Evolutionary conservation across 106 monocot species (phyloP), one percentile per base, ranked within the genome.

Genomic region (Triglochin maritima): DNA sequence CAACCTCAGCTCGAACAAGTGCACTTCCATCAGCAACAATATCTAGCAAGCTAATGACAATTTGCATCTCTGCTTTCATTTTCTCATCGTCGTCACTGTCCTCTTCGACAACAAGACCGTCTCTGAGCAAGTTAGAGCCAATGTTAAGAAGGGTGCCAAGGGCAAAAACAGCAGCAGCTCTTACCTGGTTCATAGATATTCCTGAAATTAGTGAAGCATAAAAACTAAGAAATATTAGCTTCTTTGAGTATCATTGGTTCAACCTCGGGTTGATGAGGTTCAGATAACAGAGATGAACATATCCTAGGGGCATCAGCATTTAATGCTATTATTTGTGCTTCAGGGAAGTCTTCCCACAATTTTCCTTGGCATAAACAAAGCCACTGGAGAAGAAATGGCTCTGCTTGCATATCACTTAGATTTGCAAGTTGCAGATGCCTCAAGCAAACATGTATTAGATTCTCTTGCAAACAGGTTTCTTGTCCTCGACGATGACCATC

Each of bases 351-450:
- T 69, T 90, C 95, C 90, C 95, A 95, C 10, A 95, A 69, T 70
- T 95, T 95, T 41, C 90, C 95, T 10, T 87, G 73, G 73, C 95
- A 95, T 1, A 95, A 76, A 72, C 95, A 95, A 62, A 95, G 90
- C 95, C 95, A 95, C 49, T 95, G 95, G 73, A 95, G 81, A 68
- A 95, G 83, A 42, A 95, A 71, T 59, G 95, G 95, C 62, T 95
- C 95, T 5, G 79, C 81, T 64, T 87, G 89, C 46, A 72, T 59
- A 79, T 89, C 84, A 76, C 81, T 74, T 3, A 81, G 65, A 59
- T 67, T 80, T 62, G 79, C 80, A 67, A 79, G 73, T 61, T 90
- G 83, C 48, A 95, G 66, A 76, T 95, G 85, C 65, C 75, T 85
- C 72, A 95, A 82, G 70, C 95, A 95, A 16, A 90, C 79, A 68